Evolutionary conservation across 2,329 filamentous ascomycete species (phyloP), one percentile per base, ranked within the genome.

Genomic region (Cytospora piceicola): DNA sequence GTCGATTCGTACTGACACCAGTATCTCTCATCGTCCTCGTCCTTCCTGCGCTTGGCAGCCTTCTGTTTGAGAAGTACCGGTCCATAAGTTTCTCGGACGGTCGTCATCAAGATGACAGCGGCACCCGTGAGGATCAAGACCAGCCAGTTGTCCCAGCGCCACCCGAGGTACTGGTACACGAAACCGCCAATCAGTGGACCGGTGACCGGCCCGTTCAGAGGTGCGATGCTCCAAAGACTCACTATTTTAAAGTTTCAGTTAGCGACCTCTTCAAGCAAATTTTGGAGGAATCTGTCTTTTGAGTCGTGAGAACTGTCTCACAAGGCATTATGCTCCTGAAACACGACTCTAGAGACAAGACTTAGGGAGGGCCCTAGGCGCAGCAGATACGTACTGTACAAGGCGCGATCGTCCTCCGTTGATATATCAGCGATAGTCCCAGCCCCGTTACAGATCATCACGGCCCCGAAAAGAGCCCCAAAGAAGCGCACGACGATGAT

Each of bases 111-210:
- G 24, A 83, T 68, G 64, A 88, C 84, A 0, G 86, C 87, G 0
- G 84, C 81, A 0, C 85, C 91, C 0, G 85, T 85, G 12, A 92
- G 82, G 60, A 96, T 94, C 72, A 94, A 78, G 11, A 89, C 85
- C 24, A 95, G 82, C 90, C 92, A 96, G 73, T 91, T 91, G 46
- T 89, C 90, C 92, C 93, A 97, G 34, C 93, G 81, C 94, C 94
- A 97, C 14, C 92, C 93, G 2, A 95, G 80, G 69, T 90, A 88
- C 75, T 93, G 83, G 70, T 77, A 92, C 1, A 91, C 86, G 70
- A 96, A 96, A 0, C 93, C 93, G 27, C 93, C 93, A 39, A 97
- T 89, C 0, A 94, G 78, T 0, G 90, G 90, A 0, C 75, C 75
- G 1, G 76, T 78, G 3, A 77, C 76, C 1, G 83, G 90, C 20